Evolutionary conservation across 2,329 filamentous ascomycete genomes (phyloP), one percentile per base, ranked within the genome.

Genomic region (Cephalotrichum gorgonifer): DNA sequence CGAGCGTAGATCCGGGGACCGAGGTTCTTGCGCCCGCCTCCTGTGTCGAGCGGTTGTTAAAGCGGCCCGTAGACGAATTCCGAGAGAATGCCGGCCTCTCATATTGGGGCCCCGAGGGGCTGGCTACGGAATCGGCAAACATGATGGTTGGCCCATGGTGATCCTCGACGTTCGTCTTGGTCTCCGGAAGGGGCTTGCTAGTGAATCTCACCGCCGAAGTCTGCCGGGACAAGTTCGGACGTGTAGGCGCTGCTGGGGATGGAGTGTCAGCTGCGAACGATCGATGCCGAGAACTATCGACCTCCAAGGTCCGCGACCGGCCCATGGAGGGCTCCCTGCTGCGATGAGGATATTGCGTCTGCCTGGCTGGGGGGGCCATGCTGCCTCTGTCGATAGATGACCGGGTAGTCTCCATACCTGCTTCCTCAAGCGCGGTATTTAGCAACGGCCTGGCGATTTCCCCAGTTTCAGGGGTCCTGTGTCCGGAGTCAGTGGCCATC

Each of bases 111-210:
- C 56, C 57, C 17, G 43, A 4, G 7, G 54, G 49, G 17, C 55
- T 58, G 7, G 54, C 54, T 7, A 56, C 52, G 6, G 65, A 54
- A 47, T 81, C 71, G 9, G 78, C 79, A 63, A 93, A 94, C 76
- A 86, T 86, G 53, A 94, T 89, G 2, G 75, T 83, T 1, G 83
- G 82, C 0, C 81, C 83, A 33, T 59, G 65, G 1, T 76, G 70
- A 1, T 76, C 79, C 52, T 85, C 78, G 1, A 72, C 70, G 3
- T 78, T 78, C 22, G 88, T 75, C 52, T 74, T 77, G 2, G 86
- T 83, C 54, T 85, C 79, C 0, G 86, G 87, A 1, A 87, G 79
- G 0, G 86, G 80, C 6, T 79, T 80, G 46, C 84, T 89, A 1
- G 82, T 84, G 61, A 91, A 91, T 33, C 79, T 78, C 42, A 76